Percentiles rank a stretch among this genome's conserved stretches.
Conservation (phyloP, 2,329 filamentous ascomycete genomes). For the Xylariaceae sp. region DNA sequence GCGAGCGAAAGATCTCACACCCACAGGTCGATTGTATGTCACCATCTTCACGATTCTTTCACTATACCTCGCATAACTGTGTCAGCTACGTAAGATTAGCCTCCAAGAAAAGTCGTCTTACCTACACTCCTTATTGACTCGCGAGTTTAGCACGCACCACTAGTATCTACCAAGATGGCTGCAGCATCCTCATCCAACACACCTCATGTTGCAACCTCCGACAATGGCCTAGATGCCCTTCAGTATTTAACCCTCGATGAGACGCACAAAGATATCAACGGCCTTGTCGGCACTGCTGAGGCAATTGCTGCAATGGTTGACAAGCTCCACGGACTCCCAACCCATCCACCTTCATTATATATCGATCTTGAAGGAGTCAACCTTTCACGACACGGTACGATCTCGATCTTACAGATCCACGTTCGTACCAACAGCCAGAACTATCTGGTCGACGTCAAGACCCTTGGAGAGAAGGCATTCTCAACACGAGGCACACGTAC, state of each 20-base stretch:
- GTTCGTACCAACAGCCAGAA: conserved; percentile 28
- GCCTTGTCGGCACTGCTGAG: conserved; percentile 10
- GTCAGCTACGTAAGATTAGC: no score
- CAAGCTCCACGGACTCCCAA: conserved; percentile 23
- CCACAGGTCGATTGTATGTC: no score
- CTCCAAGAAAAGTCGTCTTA: no score
- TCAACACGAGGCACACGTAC: conserved; percentile 5
- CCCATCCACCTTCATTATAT: conserved; percentile 38
- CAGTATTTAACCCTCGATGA: not conserved
- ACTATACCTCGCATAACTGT: no score
- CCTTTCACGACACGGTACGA: conserved; percentile 40
- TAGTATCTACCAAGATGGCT: not conserved
- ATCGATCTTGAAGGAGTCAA: conserved; percentile 49
- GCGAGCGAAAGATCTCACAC: no score
- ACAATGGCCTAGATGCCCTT: not conserved
- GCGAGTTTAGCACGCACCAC: no score
- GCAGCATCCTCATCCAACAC: not conserved
- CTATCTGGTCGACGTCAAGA: conserved; percentile 46
- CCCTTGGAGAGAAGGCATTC: conserved; percentile 39
- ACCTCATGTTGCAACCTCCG: no score
- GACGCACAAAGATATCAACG: not conserved
- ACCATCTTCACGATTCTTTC: no score
- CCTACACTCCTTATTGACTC: no score
- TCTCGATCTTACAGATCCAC: conserved; percentile 45
- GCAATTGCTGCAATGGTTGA: conserved; percentile 20